Evolutionary conservation across 345 rosid genomes (phyloP).

Genomic region (Theobroma cacao): DNA sequence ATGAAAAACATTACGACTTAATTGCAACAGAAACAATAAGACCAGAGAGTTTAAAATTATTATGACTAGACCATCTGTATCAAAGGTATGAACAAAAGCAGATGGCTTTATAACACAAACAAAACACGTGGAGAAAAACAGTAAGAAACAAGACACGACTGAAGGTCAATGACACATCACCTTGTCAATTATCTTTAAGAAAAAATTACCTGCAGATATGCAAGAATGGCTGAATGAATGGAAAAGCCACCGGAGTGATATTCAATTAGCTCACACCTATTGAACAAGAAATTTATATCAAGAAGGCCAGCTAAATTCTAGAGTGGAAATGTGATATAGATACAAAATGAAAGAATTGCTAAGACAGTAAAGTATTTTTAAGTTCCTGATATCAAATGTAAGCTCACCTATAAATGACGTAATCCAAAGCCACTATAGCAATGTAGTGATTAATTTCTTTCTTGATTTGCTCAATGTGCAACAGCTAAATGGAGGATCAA

Average conservation of each 20-base stretch:
- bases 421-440: background rate
- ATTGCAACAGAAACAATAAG: background rate
- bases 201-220: background rate
- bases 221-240: background rate
- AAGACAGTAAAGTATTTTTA: background rate
- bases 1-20: background rate
- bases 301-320: background rate
- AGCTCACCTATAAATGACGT: background rate
- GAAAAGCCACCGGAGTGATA: background rate
- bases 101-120: background rate
- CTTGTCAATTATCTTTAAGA: background rate
- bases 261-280: background rate
- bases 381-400: background rate
- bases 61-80: background rate
- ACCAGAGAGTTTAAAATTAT: background rate
- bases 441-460: background rate
- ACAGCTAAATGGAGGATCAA: conserved; percentile 6
- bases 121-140: background rate
- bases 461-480: background rate
- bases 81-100: background rate
- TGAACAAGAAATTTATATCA: background rate
- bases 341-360: background rate
- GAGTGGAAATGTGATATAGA: background rate
- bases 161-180: background rate
- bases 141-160: background rate